These are phyloP conservation scores for Atkinsonella texensis DNA, from an alignment of 2,329 filamentous ascomycete genomes.

Conservation along the genomic window DNA sequence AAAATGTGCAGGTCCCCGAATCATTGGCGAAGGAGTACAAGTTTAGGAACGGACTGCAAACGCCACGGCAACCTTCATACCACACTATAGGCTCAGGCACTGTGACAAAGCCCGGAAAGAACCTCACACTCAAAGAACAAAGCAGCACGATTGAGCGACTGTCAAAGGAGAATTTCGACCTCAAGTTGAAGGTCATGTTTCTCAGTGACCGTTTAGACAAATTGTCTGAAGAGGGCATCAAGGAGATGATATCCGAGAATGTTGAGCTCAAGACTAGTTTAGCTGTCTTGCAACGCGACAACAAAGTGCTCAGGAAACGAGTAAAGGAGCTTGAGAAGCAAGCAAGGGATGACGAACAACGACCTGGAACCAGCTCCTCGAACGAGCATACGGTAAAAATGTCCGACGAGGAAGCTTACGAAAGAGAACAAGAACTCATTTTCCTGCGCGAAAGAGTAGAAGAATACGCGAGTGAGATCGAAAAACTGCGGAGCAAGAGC, in stretches of 20 bases:
- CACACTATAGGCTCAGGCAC: slow-evolving; percentile 28
- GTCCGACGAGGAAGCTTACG: slow-evolving; percentile 48
- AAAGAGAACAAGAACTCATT: slow-evolving; percentile 73
- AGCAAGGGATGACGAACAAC: slow-evolving; percentile 51
- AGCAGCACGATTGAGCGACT: slow-evolving; percentile 93
- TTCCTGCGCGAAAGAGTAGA: slow-evolving; percentile 80
- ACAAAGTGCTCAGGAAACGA: slow-evolving; percentile 67
- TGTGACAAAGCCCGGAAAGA: slow-evolving; percentile 46
- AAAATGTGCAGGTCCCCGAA: slow-evolving; percentile 82
- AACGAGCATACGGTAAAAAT: slow-evolving; percentile 44
- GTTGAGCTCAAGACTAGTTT: slow-evolving; percentile 89
- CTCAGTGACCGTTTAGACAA: slow-evolving; percentile 87
- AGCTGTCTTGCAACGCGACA: slow-evolving; percentile 81
- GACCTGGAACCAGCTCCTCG: slow-evolving; percentile 50
- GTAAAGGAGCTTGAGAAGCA: slow-evolving; percentile 81
- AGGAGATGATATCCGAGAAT: slow-evolving; percentile 96
- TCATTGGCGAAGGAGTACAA: slow-evolving; percentile 79
- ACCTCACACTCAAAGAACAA: slow-evolving; percentile 88
- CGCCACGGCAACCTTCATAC: slow-evolving; percentile 40
- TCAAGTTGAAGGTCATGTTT: slow-evolving; percentile 97
- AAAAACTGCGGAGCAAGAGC: slow-evolving; percentile 67
- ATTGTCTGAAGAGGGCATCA: slow-evolving; percentile 88
- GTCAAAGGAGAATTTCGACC: slow-evolving; percentile 95
- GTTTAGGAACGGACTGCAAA: slow-evolving; percentile 55
- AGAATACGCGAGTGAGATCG: slow-evolving; percentile 71